Conservation (phyloP, 208 protist species). For the Naegleria fowleri region DNA sequence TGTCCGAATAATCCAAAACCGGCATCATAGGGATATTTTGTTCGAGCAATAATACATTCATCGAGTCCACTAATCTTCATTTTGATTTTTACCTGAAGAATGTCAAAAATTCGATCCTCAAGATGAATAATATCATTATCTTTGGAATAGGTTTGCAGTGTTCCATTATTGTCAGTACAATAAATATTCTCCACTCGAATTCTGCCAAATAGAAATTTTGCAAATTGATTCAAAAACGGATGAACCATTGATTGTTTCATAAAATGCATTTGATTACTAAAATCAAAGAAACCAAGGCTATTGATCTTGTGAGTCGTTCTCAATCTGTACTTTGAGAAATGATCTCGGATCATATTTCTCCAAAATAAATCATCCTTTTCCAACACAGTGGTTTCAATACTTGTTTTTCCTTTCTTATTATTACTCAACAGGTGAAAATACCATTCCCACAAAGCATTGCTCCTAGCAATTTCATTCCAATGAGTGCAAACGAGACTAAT, state of each 20-base stretch:
- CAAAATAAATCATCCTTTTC: neutral
- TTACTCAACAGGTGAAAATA: neutral
- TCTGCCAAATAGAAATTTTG: neutral
- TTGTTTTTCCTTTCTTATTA: neutral
- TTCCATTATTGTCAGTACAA: neutral
- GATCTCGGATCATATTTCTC: neutral
- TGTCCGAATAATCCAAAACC: neutral
- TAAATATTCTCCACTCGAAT: neutral
- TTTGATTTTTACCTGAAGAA: neutral
- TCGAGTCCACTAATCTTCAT: neutral
- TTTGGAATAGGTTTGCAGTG: neutral
- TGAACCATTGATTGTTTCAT: neutral
- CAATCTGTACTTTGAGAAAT: neutral
- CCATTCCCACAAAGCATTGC: neutral
- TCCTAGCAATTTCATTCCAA: neutral
- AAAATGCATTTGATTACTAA: neutral
- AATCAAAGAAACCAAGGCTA: neutral
- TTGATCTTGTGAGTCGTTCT: neutral
- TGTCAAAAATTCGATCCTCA: too few species aligned
- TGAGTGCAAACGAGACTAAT: neutral
- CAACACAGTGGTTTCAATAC: neutral
- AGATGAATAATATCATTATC: neutral
- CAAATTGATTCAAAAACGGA: neutral
- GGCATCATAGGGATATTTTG: neutral
- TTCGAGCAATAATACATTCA: neutral